Evolutionary conservation across 169 alveolate genomes (phyloP), one percentile per base, ranked within the genome.

Genomic region (Plasmodium fragile): DNA sequence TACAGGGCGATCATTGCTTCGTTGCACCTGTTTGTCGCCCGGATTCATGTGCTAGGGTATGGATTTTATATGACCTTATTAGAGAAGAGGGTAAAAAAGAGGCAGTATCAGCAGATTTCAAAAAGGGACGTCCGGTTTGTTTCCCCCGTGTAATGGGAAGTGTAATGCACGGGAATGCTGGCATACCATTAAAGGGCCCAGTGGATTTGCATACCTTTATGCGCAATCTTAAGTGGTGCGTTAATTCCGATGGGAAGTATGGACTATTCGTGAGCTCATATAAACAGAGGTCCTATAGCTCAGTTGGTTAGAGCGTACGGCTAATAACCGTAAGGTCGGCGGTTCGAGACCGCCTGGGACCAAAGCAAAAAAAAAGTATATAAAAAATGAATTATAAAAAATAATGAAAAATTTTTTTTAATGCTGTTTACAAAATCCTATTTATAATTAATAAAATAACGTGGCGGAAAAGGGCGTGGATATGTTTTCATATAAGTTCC

Each of bases 331-430:
- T 96, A 98, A 98, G 99, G 99, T 98, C 99, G 98, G 98, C 99
- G 99, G 99, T 98, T 98, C 99, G 99, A 98, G 97, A 98, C 99
- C 99, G 99, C 98, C 98, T 97, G 99, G 99, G 99, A 97, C 99
- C 98, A 97, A 73, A 11, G 28, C 7, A 70, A 22, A 65, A 28
- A 65, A 65, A 1, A 10, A 1, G 0, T 55, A 55, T 55, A 4
- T 39, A 28, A 65, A 65, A 1, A 10, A 1, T 4, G 13, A 55
- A 16, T 0, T 39, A 3, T 39, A 3, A 1, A 3, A 39, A 39
- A 39, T 39, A 39, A 39, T n/a, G n/a, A 39, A 39, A 39, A 4
- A 5, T 3, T 39, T 39, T 39, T 39, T 39, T 39, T 39, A 39
- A 39, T 39, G n/a, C n/a, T n/a, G n/a, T n/a, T n/a, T n/a, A n/a